Base-by-base conservation (phyloP, 768 basidiomycete genomes). In the Boletus subparvulus region DNA sequence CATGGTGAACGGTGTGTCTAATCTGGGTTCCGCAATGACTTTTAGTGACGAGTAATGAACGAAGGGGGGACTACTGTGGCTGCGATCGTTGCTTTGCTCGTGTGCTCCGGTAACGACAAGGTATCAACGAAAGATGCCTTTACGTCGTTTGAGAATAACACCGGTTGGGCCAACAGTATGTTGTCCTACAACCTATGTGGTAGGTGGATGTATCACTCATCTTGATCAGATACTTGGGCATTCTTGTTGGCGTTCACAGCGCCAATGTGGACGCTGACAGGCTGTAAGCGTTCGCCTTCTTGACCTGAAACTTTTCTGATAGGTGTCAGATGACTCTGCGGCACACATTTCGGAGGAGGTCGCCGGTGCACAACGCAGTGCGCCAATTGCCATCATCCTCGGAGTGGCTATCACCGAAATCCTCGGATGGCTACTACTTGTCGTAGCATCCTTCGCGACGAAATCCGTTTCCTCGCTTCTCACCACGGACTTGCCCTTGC, bases 251-350 rank as follows among this genome's bases (percentile, higher is more conserved):
- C 88, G 0, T 88, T 90, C 65, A 87, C 86, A 0, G 76, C 88
- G 2, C 85, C 87, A 0, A 89, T 89, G 88, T 89, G 87, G 87
- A 88, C 86, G 4, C 70, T 90, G 53, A 89, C 88, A 3, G 88
- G 87, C 58, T 90, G 87, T 88, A 52, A 62, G 85, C 0, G 12
- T 70, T 26, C 53, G 33, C 37, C 9, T 39, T 16, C 6, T 37
- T 36, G 42, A 21, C 35, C 17, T 6, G 16, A 44, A 58, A 3
- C 5, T 4, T 49, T 46, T 19, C 21, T 59, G 56, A 58, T 14
- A 2, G 19, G 26, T 47, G 37, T 13, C 59, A 88, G 87, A 90
- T 59, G 87, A 89, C 63, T 89, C 87, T 36, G 88, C 88, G 7
- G 86, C 85, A 28, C 87, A 89, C 60, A 84, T 90, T 45, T 81